phyloP scores from a whole-genome alignment of 1,284 basidiomycete genomes.

The Amylostereum chailletii region DNA sequence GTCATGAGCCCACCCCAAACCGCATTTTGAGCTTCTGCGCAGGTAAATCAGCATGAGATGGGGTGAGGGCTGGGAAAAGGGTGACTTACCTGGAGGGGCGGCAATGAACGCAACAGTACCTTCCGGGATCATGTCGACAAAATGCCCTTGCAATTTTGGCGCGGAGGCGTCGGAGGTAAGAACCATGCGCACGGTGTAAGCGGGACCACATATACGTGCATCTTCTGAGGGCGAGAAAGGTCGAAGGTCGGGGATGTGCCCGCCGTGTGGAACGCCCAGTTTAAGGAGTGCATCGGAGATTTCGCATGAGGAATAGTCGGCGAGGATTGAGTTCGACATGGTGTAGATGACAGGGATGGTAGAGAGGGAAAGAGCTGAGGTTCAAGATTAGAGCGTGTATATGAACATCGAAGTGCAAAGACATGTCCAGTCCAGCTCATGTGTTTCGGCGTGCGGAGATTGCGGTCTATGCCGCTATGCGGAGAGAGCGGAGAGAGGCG shows the following conservation, averaged over 20 bases:
- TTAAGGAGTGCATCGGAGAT: slow-evolving; percentile 90
- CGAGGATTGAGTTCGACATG: slow-evolving; percentile 25
- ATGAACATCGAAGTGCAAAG: too few relatives aligned
- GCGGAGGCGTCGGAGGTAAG: slow-evolving; percentile 48
- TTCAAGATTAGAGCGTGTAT: too few relatives aligned
- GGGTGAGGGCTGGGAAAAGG: slow-evolving; percentile 24
- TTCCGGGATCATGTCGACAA: slow-evolving; percentile 72
- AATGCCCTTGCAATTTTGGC: slow-evolving; percentile 68
- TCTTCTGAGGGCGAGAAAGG: slow-evolving; percentile 33
- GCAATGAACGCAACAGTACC: slow-evolving; percentile 72
- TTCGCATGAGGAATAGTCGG: slow-evolving; percentile 65
- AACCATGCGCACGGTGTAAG: slow-evolving; percentile 91
- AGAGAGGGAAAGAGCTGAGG: neutral
- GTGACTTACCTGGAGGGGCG: slow-evolving; percentile 58
- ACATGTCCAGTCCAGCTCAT: too few relatives aligned
- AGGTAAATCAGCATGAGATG: slow-evolving; percentile 2
- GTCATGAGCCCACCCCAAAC: slow-evolving; percentile 93
- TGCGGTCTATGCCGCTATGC: too few relatives aligned
- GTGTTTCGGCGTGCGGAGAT: too few relatives aligned
- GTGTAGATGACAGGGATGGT: slow-evolving; percentile 6
- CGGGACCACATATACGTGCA: slow-evolving; percentile 60
- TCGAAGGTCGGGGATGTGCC: slow-evolving; percentile 76
- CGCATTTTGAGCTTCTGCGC: slow-evolving; percentile 68
- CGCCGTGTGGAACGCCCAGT: slow-evolving; percentile 69
- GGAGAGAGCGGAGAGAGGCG: too few relatives aligned